Conservation (phyloP, 768 basidiomycete genomes). For the Psilocybe azurescens region DNA sequence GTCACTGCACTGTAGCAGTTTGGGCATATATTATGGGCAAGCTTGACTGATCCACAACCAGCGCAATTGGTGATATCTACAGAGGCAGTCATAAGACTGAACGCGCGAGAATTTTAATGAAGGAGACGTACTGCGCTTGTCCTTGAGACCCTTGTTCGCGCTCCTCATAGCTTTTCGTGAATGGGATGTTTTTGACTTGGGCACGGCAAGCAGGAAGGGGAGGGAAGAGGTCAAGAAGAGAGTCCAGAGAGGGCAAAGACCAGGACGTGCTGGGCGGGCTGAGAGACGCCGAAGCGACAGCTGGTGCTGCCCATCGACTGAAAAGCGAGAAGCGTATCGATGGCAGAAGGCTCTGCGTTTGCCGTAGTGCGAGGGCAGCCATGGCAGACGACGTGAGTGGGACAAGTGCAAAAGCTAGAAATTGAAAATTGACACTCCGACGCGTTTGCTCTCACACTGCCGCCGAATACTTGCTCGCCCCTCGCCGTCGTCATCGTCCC, state of each 20-base stretch:
- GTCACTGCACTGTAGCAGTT: constrained; percentile 77
- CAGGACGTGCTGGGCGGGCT: constrained; percentile 28
- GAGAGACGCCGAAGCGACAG: constrained; percentile 21
- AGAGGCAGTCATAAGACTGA: constrained; percentile 10
- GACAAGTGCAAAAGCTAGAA: constrained; percentile 20
- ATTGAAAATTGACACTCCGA: constrained; percentile 47
- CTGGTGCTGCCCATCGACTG: constrained; percentile 28
- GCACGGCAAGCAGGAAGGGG: constrained; percentile 88
- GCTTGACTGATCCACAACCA: constrained; percentile 87
- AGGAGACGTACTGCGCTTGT: constrained; percentile 77
- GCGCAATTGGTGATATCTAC: constrained; percentile 90
- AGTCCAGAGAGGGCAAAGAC: constrained; percentile 46
- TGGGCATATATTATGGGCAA: constrained; percentile 87
- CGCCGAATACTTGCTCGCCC: constrained; percentile 8
- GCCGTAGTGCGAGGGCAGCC: constrained; percentile 36
- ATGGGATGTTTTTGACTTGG: constrained; percentile 93
- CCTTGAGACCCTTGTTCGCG: constrained; percentile 93
- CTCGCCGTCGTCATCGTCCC: constrained; percentile 23
- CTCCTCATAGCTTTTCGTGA: constrained; percentile 94
- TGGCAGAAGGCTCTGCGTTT: constrained; percentile 25
- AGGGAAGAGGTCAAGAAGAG: constrained; percentile 77
- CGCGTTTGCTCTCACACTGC: constrained; percentile 24
- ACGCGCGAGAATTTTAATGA: neutral
- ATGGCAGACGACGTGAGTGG: constrained; percentile 28
- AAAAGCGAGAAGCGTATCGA: constrained; percentile 23